phyloP scores from a whole-genome alignment of 805 yeast genomes.

The Ogataea trehalophila region DNA sequence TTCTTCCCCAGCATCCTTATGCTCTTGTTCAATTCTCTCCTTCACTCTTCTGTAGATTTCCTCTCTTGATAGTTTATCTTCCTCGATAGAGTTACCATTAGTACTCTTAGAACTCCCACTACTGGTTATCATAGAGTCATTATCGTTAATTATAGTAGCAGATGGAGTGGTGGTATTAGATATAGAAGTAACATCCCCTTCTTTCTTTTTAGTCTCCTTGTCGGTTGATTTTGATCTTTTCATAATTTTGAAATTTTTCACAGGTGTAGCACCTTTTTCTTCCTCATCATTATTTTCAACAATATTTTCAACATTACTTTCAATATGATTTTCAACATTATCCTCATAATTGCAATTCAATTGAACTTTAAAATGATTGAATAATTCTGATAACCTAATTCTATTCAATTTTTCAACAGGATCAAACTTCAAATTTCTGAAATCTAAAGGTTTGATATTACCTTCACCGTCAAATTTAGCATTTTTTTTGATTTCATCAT shows the following conservation, averaged over 20 bases:
- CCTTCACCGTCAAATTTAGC: conserved; percentile 30
- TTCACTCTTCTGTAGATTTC: conserved; percentile 37
- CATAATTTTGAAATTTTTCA: conserved; percentile 4
- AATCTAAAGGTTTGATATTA: conserved; percentile 29
- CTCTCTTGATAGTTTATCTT: conserved; percentile 37
- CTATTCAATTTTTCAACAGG: conserved; percentile 30
- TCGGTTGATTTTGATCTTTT: conserved; percentile 2
- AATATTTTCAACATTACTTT: neutral
- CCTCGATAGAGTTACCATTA: conserved; percentile 21
- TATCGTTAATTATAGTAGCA: conserved; percentile 3
- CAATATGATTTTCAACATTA: conserved; percentile 7
- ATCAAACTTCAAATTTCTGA: conserved; percentile 27
- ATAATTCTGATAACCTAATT: conserved; percentile 25
- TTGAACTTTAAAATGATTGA: conserved; percentile 14
- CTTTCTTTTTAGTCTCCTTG: neutral
- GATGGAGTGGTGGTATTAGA: conserved; percentile 2
- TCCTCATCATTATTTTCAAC: neutral
- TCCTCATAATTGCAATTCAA: conserved; percentile 5
- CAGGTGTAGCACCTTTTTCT: conserved; percentile 1
- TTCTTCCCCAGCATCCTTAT: conserved; percentile 22
- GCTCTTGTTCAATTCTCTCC: conserved; percentile 31
- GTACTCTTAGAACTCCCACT: conserved; percentile 1
- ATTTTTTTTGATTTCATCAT: conserved; percentile 27
- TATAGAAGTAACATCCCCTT: neutral
- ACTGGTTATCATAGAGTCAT: neutral